Evolutionary conservation across 345 rosid species (phyloP).

Genomic region (Camelina sativa): DNA sequence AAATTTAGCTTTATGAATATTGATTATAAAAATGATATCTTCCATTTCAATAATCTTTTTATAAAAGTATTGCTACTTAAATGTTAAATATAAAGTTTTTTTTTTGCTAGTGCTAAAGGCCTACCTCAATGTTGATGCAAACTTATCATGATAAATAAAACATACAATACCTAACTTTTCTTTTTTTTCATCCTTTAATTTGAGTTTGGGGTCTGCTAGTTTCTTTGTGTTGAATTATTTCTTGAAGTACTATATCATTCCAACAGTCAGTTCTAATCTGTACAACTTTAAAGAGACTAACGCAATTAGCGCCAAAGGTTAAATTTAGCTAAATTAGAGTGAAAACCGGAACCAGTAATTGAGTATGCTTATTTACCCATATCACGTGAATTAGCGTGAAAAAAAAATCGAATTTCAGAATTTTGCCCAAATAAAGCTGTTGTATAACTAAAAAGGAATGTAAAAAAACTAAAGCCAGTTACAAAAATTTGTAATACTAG

Average conservation of each 20-base stretch:
- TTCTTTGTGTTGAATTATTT: not conserved
- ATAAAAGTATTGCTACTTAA: constrained; percentile 5
- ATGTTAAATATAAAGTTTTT: constrained; percentile 15
- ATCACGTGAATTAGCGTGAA: constrained; percentile 10
- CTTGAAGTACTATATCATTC: constrained; percentile 13
- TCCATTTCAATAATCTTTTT: constrained; percentile 14
- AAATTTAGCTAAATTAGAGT: not conserved
- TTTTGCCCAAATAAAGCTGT: not conserved
- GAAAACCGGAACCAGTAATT: not conserved
- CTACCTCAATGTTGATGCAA: constrained; percentile 40
- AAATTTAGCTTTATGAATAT: not conserved
- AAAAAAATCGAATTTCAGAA: constrained; percentile 7
- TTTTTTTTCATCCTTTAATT: constrained; percentile 1
- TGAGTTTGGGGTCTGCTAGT: not conserved
- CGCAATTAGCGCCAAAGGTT: constrained; percentile 30
- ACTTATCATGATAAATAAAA: constrained; percentile 42
- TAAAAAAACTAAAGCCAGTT: not conserved
- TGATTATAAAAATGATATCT: not conserved
- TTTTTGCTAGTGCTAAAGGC: constrained; percentile 32
- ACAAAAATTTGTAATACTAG: not conserved
- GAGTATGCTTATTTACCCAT: constrained; percentile 4
- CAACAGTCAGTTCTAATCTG: constrained; percentile 23
- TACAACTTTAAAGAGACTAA: constrained; percentile 6
- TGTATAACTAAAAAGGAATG: not conserved
- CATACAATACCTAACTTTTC: constrained; percentile 26